A percentile compares a stretch with the other conserved stretches of the same genome.
These are phyloP conservation scores for Apiospora saccharicola DNA, from an alignment of 2,329 filamentous ascomycete species.

Conservation along the genomic window DNA sequence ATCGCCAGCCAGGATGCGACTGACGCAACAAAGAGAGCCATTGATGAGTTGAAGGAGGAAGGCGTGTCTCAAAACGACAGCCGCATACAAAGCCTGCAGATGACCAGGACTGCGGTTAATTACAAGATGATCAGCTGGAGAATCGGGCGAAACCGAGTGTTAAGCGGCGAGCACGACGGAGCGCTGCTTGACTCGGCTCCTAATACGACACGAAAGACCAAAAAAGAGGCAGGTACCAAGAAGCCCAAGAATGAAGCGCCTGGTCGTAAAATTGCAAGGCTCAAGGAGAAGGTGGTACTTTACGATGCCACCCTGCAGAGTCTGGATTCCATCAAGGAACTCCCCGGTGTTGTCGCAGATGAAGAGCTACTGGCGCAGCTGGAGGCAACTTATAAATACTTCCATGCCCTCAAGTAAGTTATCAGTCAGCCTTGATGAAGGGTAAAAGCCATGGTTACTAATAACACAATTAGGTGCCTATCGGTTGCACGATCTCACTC, in stretches of 20 bases:
- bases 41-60: constrained; percentile 87
- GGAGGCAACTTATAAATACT: constrained; percentile 82
- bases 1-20: constrained; percentile 92
- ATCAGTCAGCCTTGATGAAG: background rate
- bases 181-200: constrained; percentile 61
- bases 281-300: constrained; percentile 86
- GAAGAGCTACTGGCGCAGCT: constrained; percentile 77
- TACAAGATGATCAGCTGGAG: constrained; percentile 95
- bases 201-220: constrained; percentile 56
- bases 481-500: constrained; percentile 87
- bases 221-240: constrained; percentile 59
- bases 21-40: constrained; percentile 90
- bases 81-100: constrained; percentile 90
- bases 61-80: constrained; percentile 83
- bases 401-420: constrained; percentile 83
- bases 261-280: constrained; percentile 77
- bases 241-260: constrained; percentile 62
- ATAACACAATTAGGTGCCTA: constrained; percentile 66
- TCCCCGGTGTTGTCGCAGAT: constrained; percentile 90
- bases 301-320: constrained; percentile 93
- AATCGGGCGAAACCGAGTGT: constrained; percentile 88
- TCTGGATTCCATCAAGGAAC: constrained; percentile 85
- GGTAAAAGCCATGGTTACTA: constrained; percentile 23
- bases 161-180: constrained; percentile 86
- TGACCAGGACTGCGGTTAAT: constrained; percentile 91